Base-by-base conservation (phyloP, 768 basidiomycete genomes). In the Brasilioporus rufonigricans region DNA sequence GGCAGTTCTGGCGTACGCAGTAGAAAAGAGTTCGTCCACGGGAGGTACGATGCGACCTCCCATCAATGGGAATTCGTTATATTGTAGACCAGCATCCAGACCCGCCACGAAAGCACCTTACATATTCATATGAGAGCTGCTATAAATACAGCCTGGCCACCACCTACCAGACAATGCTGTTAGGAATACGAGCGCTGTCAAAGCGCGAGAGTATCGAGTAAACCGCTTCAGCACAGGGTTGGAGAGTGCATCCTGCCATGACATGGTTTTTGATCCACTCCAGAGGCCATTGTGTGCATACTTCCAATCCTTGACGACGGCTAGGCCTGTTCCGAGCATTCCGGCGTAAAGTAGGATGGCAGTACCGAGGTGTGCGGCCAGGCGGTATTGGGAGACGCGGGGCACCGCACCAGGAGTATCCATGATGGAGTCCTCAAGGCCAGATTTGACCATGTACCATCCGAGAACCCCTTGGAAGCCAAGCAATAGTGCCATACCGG, bases 381-480 rank as follows among this genome's bases (percentile, higher is more conserved):
- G 83, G 12, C 97, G 81, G 70, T 99, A 99, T 69, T 99, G 97
- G 18, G 92, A 94, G 10, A 99, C 97, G 8, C 97, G 87, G 2
- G 97, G 95, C 8, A 96, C 89, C 12, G 90, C 86, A 16, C 87
- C 88, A 4, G 90, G 89, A 9, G 81, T 86, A 7, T 86, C 80
- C 74, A 98, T 79, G 50, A 91, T 76, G 12, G 89, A 81, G 50
- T 91, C 83, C 62, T 94, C 89, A 12, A 99, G 77, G 2, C 97
- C 97, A 13, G 94, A 98, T 70, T 95, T 89, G 52, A 99, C 97
- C 97, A 99, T 99, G 77, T 98, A 98, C 97, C 97, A 99, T 26
- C 97, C 97, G 19, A 99, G 78, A 19, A 82, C 79, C 44, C 97
- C 97, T 71, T 99, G 94, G 19, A 84, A 86, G 27, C 94, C 97